Evolutionary conservation across 163 green algal genomes (phyloP).

Genomic region (Chlamydomonas reinhardtii): DNA sequence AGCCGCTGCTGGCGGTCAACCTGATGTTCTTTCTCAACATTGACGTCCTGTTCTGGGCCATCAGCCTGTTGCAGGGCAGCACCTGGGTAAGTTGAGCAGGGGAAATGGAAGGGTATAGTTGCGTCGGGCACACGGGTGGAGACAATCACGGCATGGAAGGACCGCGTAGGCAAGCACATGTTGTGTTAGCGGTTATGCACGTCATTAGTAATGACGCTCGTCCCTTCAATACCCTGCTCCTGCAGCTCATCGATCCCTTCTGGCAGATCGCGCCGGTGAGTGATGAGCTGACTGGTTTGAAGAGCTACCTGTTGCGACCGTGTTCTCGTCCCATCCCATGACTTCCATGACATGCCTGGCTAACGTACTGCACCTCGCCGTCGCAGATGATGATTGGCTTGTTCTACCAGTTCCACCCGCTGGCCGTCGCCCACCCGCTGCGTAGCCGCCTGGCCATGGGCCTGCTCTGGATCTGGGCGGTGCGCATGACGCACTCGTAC

Average conservation of each 20-base stretch:
- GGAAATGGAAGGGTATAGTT: too few relatives aligned
- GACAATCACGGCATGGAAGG: too few relatives aligned
- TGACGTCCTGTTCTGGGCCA: slow-evolving; percentile 67
- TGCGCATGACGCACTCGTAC: slow-evolving; percentile 76
- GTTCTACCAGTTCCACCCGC: slow-evolving; percentile 71
- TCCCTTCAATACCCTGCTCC: background rate
- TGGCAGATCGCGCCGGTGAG: slow-evolving; percentile 41
- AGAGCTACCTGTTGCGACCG: too few relatives aligned
- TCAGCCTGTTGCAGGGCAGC: slow-evolving; percentile 58
- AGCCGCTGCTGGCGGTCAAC: slow-evolving; percentile 60
- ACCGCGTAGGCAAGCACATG: too few relatives aligned
- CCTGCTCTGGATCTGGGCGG: slow-evolving; percentile 66
- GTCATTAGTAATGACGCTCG: background rate
- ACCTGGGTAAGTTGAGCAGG: slow-evolving; percentile 63
- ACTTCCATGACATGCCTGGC: too few relatives aligned
- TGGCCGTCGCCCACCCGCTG: slow-evolving; percentile 8
- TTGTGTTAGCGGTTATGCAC: too few relatives aligned
- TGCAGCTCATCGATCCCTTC: slow-evolving; percentile 69
- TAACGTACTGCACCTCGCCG: too few relatives aligned
- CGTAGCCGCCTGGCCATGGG: slow-evolving; percentile 35
- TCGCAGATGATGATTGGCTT: slow-evolving; percentile 58
- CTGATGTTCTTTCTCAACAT: slow-evolving; percentile 62
- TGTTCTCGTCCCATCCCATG: too few relatives aligned
- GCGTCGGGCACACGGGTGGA: too few relatives aligned
- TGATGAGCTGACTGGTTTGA: background rate